These are phyloP conservation scores for Fomitopsis serialis DNA, from an alignment of 768 basidiomycete species.

Conservation along the genomic window DNA sequence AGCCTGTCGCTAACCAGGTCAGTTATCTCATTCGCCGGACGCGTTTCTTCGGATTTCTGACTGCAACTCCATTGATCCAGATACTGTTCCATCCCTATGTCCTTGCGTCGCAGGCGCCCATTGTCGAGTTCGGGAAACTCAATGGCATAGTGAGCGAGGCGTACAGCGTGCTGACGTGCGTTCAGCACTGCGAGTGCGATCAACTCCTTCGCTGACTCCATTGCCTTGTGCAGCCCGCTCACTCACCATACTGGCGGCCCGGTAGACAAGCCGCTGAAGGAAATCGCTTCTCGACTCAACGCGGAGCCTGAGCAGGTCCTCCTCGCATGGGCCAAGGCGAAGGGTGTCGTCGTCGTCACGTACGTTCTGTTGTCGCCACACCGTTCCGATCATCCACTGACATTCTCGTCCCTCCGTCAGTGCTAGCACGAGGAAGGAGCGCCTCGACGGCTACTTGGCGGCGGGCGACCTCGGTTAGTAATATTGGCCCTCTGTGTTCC, in stretches of 20 bases:
- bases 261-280: conserved; percentile 51
- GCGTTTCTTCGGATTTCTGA: not conserved
- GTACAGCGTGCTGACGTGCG: conserved; percentile 65
- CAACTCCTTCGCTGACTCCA: not conserved
- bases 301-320: conserved; percentile 62
- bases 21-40: conserved; percentile 1
- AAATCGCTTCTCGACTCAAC: conserved; percentile 45
- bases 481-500: not conserved
- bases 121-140: conserved; percentile 51
- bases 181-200: not conserved
- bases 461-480: conserved; percentile 56
- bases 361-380: conserved; percentile 28
- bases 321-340: conserved; percentile 66
- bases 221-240: conserved; percentile 44
- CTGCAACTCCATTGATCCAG: conserved; percentile 24
- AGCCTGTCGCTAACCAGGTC: conserved; percentile 67
- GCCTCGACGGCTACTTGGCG: conserved; percentile 62
- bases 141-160: conserved; percentile 67
- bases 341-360: conserved; percentile 64
- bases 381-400: too few species aligned
- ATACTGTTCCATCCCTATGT: conserved; percentile 73
- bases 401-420: conserved; percentile 30
- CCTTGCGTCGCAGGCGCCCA: conserved; percentile 41
- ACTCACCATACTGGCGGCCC: conserved; percentile 56
- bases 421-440: conserved; percentile 57